Percentiles rank a stretch among this genome's conserved stretches.
Conservation (phyloP, 371 early-diverging fungal species). For the Circinella minor region DNA sequence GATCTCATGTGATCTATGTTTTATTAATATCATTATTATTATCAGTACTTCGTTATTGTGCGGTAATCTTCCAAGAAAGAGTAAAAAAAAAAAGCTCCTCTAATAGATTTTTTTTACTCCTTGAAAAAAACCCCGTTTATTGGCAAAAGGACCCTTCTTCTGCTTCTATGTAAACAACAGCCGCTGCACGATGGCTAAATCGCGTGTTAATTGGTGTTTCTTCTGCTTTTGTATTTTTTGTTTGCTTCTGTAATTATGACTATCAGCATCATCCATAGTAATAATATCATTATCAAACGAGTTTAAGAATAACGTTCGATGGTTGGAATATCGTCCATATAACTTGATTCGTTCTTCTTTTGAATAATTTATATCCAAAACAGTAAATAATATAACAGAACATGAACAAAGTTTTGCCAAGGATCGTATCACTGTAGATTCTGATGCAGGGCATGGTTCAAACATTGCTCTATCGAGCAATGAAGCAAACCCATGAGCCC, state of each 20-base stretch:
- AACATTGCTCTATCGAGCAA: conserved; percentile 22
- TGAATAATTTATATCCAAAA: not conserved
- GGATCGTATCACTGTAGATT: conserved; percentile 7
- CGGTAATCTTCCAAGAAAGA: too few relatives aligned
- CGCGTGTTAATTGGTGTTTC: not conserved
- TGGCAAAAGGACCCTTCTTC: conserved; percentile 10
- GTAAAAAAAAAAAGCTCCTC: too few relatives aligned
- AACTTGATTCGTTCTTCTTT: conserved; percentile 1
- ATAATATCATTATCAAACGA: conserved; percentile 1
- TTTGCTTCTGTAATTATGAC: not conserved
- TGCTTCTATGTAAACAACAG: conserved; percentile 8
- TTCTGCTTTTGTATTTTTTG: not conserved
- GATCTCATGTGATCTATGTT: too few relatives aligned
- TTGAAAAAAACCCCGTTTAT: not conserved
- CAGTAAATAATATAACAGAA: not conserved
- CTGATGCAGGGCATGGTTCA: conserved; percentile 11
- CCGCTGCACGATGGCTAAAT: conserved; percentile 4
- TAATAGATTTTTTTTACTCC: not conserved
- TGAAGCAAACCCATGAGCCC: conserved; percentile 20
- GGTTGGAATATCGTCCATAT: not conserved
- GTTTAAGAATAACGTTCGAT: not conserved
- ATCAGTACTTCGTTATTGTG: too few relatives aligned
- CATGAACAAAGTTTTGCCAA: conserved; percentile 11
- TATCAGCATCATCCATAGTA: too few relatives aligned
- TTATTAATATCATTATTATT: too few relatives aligned